Evolutionary conservation across 495 filamentous ascomycete species (phyloP).

Genomic region (Penicillium subrubescens): DNA sequence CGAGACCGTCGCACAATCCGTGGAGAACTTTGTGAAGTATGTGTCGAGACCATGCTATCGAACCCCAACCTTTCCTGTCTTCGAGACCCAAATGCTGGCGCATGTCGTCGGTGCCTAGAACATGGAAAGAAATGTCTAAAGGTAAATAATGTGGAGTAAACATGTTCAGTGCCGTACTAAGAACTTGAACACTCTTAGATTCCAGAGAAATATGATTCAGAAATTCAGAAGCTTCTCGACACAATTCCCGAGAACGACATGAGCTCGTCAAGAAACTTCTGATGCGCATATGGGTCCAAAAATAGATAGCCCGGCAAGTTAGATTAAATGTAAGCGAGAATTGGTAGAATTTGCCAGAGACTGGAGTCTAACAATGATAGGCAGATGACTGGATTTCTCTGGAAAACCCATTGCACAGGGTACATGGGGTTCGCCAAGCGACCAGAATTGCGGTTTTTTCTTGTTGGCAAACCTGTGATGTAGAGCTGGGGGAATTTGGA

Average conservation of each 20-base stretch:
- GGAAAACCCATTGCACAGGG: too few species aligned
- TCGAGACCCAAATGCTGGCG: not conserved
- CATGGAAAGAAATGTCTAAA: not conserved
- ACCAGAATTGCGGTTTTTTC: too few species aligned
- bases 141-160: not conserved
- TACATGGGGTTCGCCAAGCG: too few species aligned
- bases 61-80: not conserved
- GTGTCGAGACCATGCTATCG: not conserved
- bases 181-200: not conserved
- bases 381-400: too few species aligned
- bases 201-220: not conserved
- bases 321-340: too few species aligned
- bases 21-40: not conserved
- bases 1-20: not conserved
- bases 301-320: too few species aligned
- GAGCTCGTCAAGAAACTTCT: not conserved
- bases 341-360: too few species aligned
- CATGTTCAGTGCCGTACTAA: not conserved
- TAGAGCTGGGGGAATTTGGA: too few species aligned
- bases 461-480: too few species aligned
- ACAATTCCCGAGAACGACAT: not conserved
- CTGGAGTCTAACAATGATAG: too few species aligned
- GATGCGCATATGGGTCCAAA: not conserved
- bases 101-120: not conserved
- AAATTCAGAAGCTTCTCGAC: not conserved